These are phyloP conservation scores for Barbarea vulgaris DNA, from an alignment of 345 rosid genomes.

Conservation along the genomic window DNA sequence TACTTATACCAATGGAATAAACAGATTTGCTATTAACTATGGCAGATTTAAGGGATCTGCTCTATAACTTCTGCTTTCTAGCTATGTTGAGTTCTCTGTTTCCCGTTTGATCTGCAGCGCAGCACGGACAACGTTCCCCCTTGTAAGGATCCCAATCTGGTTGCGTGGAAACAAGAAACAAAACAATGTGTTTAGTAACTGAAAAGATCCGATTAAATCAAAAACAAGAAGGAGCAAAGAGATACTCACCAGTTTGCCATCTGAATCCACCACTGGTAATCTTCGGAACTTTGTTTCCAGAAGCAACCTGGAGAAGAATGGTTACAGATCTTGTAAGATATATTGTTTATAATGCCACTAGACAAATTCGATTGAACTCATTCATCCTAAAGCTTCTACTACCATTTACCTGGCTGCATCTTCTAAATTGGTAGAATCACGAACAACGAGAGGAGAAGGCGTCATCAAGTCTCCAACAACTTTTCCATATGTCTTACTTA, in stretches of 20 bases:
- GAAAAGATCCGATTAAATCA: constrained; percentile 1
- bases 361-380: not conserved
- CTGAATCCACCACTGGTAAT: constrained; percentile 75
- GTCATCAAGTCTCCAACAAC: constrained; percentile 97
- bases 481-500: constrained; percentile 77
- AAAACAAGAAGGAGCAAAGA: not conserved
- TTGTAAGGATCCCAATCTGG: constrained; percentile 86
- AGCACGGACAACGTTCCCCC: constrained; percentile 86
- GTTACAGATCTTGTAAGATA: not conserved
- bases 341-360: not conserved
- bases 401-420: constrained; percentile 77
- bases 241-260: constrained; percentile 71
- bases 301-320: constrained; percentile 60
- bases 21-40: constrained; percentile 35
- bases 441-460: constrained; percentile 76
- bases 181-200: not conserved
- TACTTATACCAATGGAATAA: constrained; percentile 36
- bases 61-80: constrained; percentile 9
- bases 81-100: constrained; percentile 41
- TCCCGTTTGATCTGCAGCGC: constrained; percentile 72
- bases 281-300: constrained; percentile 87
- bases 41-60: constrained; percentile 21
- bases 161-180: constrained; percentile 26
- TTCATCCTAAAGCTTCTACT: not conserved
- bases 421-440: constrained; percentile 76